Evolutionary conservation across 1,284 basidiomycete species (phyloP).

Genomic region (Singerocomus inundabilis): DNA sequence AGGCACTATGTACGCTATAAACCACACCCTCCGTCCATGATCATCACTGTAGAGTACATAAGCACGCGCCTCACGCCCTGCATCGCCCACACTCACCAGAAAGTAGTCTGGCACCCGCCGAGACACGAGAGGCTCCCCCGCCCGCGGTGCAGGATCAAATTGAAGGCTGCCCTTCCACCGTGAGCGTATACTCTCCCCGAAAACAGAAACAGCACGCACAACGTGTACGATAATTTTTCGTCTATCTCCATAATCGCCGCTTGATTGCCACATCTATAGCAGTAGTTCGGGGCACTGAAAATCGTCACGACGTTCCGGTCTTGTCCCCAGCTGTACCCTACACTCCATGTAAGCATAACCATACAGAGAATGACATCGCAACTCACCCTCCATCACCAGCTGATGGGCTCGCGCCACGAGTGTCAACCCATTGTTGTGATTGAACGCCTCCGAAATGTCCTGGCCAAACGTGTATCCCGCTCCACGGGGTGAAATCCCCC

Average conservation of each 20-base stretch:
- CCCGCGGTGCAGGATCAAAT: constrained; percentile 98
- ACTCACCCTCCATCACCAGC: constrained; percentile 94
- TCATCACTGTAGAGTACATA: constrained; percentile 20
- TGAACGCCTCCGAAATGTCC: constrained; percentile 97
- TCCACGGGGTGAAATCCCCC: constrained; percentile 98
- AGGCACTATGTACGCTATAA: constrained; percentile 25
- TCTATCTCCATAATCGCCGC: constrained; percentile 99
- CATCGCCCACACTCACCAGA: constrained; percentile 54
- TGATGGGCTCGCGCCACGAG: constrained; percentile 96
- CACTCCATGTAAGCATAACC: constrained; percentile 4
- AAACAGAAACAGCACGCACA: constrained; percentile 49
- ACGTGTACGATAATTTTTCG: constrained; percentile 95
- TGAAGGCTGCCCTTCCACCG: constrained; percentile 69
- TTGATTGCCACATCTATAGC: constrained; percentile 99
- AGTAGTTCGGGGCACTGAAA: constrained; percentile 99
- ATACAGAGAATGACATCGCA: neutral
- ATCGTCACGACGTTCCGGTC: constrained; percentile 99
- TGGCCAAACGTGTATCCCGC: constrained; percentile 99
- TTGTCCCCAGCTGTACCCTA: constrained; percentile 95
- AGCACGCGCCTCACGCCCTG: constrained; percentile 2
- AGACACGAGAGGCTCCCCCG: constrained; percentile 97
- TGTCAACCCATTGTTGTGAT: constrained; percentile 98
- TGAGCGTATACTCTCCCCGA: constrained; percentile 13
- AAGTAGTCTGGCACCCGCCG: constrained; percentile 98
- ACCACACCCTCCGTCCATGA: constrained; percentile 1